These are phyloP conservation scores for Fusarium fracticaudum DNA, from an alignment of 2,329 filamentous ascomycete genomes.

Conservation along the genomic window DNA sequence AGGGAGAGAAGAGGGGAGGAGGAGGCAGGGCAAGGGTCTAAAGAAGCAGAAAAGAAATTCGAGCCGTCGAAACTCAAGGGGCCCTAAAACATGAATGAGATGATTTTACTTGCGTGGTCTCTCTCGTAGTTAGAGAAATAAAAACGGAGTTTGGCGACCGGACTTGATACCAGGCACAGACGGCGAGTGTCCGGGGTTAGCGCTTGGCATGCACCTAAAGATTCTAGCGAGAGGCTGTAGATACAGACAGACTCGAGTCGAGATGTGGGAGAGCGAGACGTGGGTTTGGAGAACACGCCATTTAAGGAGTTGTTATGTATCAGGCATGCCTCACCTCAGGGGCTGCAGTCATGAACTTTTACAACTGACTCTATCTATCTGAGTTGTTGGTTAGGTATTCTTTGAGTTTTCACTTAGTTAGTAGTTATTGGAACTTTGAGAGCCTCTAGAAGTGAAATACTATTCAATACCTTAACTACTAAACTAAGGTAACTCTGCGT, in stretches of 20 bases:
- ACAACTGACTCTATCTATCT: neutral
- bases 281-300: conserved; percentile 32
- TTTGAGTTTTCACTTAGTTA: neutral
- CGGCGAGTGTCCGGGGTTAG: conserved; percentile 33
- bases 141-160: conserved; percentile 30
- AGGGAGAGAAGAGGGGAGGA: neutral
- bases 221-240: conserved; percentile 14
- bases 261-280: conserved; percentile 2
- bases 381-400: neutral
- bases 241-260: conserved; percentile 1
- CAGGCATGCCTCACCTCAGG: conserved; percentile 4
- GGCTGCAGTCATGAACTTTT: neutral
- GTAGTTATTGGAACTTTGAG: neutral
- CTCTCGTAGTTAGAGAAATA: neutral
- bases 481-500: neutral
- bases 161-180: conserved; percentile 40
- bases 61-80: conserved; percentile 14
- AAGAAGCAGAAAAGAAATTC: conserved; percentile 4
- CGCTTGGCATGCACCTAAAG: conserved; percentile 34
- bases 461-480: neutral
- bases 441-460: neutral
- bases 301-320: conserved; percentile 31
- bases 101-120: conserved; percentile 20
- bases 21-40: conserved; percentile 12
- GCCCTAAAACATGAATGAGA: conserved; percentile 14